A percentile compares a stretch with the other conserved stretches of the same genome.
phyloP scores from a whole-genome alignment of 148 eudicot species.

The Nepenthes gracilis region DNA sequence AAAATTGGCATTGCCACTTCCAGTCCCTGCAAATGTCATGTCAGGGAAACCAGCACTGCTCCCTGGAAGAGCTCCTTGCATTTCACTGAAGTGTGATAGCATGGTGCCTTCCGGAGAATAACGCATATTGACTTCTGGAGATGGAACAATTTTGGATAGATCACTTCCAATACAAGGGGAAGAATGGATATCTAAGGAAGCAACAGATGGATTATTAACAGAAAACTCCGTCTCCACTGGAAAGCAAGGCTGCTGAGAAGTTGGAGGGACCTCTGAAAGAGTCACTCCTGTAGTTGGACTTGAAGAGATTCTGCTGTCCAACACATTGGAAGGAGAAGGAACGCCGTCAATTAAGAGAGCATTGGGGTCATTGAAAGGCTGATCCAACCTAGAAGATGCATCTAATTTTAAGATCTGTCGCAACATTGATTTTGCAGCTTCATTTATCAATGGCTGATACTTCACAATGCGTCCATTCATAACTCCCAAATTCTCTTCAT shows the following conservation, averaged over 20 bases:
- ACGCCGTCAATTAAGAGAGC: constrained; percentile 35
- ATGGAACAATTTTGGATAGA: constrained; percentile 11
- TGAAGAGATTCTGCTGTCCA: constrained; percentile 24
- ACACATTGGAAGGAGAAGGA: constrained; percentile 16
- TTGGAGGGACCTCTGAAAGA: constrained; percentile 41
- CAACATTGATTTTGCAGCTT: constrained; percentile 71
- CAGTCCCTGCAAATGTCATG: constrained; percentile 17
- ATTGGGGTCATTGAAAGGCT: constrained; percentile 26
- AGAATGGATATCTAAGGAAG: constrained; percentile 20
- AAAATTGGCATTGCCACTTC: constrained; percentile 15
- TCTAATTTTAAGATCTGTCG: constrained; percentile 46
- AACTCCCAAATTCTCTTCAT: constrained; percentile 33
- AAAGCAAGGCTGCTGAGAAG: constrained; percentile 21
- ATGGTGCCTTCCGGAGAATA: constrained; percentile 14
- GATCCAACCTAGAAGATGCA: constrained; percentile 37
- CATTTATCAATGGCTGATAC: constrained; percentile 71
- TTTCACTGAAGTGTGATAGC: constrained; percentile 16
- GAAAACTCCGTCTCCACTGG: constrained; percentile 21
- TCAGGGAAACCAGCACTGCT: constrained; percentile 16
- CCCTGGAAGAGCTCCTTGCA: constrained; percentile 14
- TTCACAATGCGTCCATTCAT: constrained; percentile 45
- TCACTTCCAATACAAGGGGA: constrained; percentile 9
- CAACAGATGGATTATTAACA: constrained; percentile 9
- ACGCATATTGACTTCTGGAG: constrained; percentile 17
- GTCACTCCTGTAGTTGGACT: constrained; percentile 37